Percentiles rank a stretch among this genome's conserved stretches.
These are phyloP conservation scores for Clitopilus passeckerianus DNA, from an alignment of 768 basidiomycete species.

Conservation along the genomic window DNA sequence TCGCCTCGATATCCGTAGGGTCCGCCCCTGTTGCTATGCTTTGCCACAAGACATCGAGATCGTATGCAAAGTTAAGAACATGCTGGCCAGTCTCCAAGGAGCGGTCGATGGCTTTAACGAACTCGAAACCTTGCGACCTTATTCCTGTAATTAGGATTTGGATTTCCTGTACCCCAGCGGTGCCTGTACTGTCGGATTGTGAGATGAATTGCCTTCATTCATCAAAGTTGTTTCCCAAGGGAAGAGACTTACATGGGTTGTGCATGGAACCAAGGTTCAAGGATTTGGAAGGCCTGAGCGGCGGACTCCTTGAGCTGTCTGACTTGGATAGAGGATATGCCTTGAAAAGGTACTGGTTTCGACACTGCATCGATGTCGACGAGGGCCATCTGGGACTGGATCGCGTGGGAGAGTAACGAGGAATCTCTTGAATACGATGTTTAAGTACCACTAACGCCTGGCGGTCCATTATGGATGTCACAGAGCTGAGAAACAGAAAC, in stretches of 20 bases:
- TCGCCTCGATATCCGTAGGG: background rate
- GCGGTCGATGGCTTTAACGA: background rate
- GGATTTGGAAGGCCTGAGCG: background rate
- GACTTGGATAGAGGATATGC: background rate
- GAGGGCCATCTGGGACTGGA: background rate
- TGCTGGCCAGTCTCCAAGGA: background rate
- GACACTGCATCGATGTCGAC: too few relatives aligned
- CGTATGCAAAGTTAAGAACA: background rate
- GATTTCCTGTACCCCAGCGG: background rate
- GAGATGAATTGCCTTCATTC: background rate
- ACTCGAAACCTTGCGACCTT: background rate
- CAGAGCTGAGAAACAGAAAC: background rate
- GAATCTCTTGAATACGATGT: background rate
- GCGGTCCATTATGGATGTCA: too few relatives aligned
- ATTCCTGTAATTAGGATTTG: background rate
- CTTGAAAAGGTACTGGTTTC: background rate
- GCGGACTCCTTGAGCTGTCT: background rate
- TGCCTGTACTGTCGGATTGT: background rate
- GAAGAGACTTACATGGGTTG: background rate
- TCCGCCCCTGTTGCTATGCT: background rate
- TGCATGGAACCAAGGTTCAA: background rate
- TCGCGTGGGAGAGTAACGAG: background rate
- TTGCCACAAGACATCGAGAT: background rate
- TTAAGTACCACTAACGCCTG: background rate
- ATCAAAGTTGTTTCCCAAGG: background rate